Conservation (phyloP, 768 basidiomycete genomes). For the Asterophora parasitica region DNA sequence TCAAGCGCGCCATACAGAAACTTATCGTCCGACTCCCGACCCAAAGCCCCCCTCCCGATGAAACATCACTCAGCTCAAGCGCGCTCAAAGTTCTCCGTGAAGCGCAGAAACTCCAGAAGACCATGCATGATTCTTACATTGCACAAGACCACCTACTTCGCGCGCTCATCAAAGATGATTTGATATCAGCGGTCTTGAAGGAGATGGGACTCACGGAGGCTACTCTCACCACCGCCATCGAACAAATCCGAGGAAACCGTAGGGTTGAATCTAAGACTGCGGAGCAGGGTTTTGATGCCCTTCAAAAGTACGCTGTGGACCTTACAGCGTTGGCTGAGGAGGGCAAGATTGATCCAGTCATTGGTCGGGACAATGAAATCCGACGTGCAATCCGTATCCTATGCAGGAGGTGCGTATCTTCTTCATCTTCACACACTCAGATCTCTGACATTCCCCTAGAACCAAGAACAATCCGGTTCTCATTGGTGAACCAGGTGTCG, state of each 20-base stretch:
- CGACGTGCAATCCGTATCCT: constrained; percentile 80
- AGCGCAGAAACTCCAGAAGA: constrained; percentile 75
- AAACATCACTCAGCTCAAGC: constrained; percentile 56
- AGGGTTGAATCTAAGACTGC: constrained; percentile 83
- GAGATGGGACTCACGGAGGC: constrained; percentile 71
- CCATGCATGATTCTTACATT: constrained; percentile 86
- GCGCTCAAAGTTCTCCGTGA: constrained; percentile 63
- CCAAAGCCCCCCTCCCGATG: constrained; percentile 84
- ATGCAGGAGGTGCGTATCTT: constrained; percentile 55
- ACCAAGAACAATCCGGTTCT: constrained; percentile 98
- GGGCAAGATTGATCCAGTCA: constrained; percentile 94
- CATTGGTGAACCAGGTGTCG: constrained; percentile 92
- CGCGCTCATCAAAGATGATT: constrained; percentile 72
- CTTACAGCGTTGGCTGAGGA: constrained; percentile 84
- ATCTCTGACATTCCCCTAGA: constrained; percentile 30
- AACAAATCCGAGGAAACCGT: constrained; percentile 77
- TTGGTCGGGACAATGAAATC: constrained; percentile 91
- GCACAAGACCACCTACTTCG: constrained; percentile 91
- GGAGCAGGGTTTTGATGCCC: constrained; percentile 90
- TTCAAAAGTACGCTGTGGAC: constrained; percentile 85
- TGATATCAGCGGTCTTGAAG: constrained; percentile 66
- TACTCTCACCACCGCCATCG: constrained; percentile 68
- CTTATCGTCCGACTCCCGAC: constrained; percentile 77
- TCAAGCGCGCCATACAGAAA: constrained; percentile 72
- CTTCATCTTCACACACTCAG: background rate